phyloP scores from a whole-genome alignment of 495 filamentous ascomycete species.

The Penicillium pancosmium region DNA sequence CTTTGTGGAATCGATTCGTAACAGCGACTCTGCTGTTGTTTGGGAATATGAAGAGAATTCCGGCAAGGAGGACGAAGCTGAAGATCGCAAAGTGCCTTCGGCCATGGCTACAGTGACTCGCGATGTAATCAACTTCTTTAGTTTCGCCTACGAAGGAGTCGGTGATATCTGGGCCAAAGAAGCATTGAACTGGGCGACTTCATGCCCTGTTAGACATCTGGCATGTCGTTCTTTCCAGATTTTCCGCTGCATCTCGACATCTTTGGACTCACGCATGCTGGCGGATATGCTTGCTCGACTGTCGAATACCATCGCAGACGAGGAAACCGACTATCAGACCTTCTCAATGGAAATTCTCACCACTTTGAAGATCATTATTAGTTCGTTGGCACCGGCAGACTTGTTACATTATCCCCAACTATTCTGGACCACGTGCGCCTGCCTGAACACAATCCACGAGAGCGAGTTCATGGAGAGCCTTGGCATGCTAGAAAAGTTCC shows the following conservation, averaged over 20 bases:
- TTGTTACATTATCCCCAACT: constrained; percentile 87
- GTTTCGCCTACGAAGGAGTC: constrained; percentile 80
- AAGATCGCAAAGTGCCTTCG: constrained; percentile 77
- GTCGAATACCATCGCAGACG: constrained; percentile 94
- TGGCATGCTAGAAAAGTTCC: constrained; percentile 85
- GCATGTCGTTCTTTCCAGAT: constrained; percentile 97
- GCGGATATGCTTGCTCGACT: constrained; percentile 93
- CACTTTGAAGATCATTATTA: constrained; percentile 86
- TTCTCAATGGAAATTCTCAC: constrained; percentile 98
- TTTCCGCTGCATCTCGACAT: constrained; percentile 89
- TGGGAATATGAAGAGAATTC: constrained; percentile 95
- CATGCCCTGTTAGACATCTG: constrained; percentile 92
- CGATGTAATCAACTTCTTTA: constrained; percentile 82
- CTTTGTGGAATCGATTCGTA: constrained; percentile 87
- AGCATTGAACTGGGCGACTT: constrained; percentile 92
- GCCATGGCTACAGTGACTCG: constrained; percentile 83
- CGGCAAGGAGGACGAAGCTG: constrained; percentile 66
- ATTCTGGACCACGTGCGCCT: constrained; percentile 97
- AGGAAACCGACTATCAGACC: constrained; percentile 86
- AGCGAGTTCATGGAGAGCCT: constrained; percentile 89
- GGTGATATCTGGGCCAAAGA: constrained; percentile 88
- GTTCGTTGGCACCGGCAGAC: constrained; percentile 75
- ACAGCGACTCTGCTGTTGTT: constrained; percentile 79
- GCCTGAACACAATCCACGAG: constrained; percentile 93
- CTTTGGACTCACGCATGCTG: constrained; percentile 88